Evolutionary conservation across 306 rosid species (phyloP).

Genomic region (Ochetophila trinervis): DNA sequence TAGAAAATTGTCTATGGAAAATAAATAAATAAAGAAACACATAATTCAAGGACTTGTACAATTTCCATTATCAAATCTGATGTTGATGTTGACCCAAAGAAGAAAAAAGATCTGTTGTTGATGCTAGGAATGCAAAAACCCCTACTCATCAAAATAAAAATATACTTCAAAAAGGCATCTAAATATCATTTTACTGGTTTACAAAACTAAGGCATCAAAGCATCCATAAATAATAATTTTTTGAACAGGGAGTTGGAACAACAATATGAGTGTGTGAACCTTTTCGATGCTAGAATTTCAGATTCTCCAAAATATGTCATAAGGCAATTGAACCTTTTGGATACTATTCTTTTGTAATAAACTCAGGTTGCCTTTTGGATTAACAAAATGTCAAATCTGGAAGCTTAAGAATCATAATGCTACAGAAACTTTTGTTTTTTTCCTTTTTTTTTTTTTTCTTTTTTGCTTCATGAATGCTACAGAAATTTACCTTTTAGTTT

Average conservation of each 20-base stretch:
- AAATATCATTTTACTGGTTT: not conserved
- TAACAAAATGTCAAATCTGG: not conserved
- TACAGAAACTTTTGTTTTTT: too few relatives aligned
- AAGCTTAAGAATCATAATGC: slow-evolving; percentile 9
- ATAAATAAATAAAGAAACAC: not conserved
- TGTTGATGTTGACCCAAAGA: not conserved
- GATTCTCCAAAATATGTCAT: slow-evolving; percentile 2
- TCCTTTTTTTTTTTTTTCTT: too few relatives aligned
- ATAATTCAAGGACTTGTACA: not conserved
- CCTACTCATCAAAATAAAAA: not conserved
- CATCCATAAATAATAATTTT: not conserved
- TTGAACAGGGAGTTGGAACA: not conserved
- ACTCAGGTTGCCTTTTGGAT: slow-evolving; percentile 7
- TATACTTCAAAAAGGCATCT: not conserved
- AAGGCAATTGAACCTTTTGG: slow-evolving; percentile 2
- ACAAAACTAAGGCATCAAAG: not conserved
- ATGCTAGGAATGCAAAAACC: slow-evolving; percentile 4
- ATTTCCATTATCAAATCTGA: not conserved
- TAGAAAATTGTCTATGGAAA: not conserved
- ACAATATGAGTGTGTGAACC: not conserved
- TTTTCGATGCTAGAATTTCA: not conserved
- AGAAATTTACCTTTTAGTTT: slow-evolving; percentile 55
- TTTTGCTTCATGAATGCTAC: not conserved
- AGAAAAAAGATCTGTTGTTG: not conserved
- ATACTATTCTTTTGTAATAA: slow-evolving; percentile 5